These are phyloP conservation scores for Ceratobasidium sp. DNA, from an alignment of 1,284 basidiomycete species.

Conservation along the genomic window DNA sequence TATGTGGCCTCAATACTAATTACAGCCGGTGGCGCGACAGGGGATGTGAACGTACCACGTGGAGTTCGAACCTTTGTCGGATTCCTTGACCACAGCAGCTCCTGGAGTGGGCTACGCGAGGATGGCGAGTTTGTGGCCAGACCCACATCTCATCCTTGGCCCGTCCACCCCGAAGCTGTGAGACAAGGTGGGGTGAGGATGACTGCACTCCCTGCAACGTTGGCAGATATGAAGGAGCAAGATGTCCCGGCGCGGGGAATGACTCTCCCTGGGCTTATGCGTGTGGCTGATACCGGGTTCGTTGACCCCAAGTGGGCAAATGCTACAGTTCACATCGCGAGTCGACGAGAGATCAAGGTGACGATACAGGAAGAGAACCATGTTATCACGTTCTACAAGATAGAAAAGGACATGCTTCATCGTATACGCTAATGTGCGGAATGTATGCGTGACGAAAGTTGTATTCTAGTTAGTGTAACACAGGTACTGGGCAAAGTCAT, in stretches of 20 bases:
- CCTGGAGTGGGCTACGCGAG: slow-evolving; percentile 22
- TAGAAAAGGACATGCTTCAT: slow-evolving; percentile 32
- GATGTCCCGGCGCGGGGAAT: slow-evolving; percentile 30
- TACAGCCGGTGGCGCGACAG: background rate
- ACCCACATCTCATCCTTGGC: slow-evolving; percentile 33
- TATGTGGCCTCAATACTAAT: background rate
- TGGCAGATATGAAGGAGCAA: slow-evolving; percentile 26
- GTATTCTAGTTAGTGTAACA: background rate
- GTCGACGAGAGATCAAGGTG: slow-evolving; percentile 27
- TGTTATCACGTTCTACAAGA: slow-evolving; percentile 34
- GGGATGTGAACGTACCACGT: slow-evolving; percentile 32
- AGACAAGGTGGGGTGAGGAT: background rate
- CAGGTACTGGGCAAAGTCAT: no score
- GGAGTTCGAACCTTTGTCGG: slow-evolving; percentile 37
- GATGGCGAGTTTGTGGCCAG: slow-evolving; percentile 22
- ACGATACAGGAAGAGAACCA: slow-evolving; percentile 32
- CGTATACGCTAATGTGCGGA: background rate
- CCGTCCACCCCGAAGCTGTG: slow-evolving; percentile 4
- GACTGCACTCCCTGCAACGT: slow-evolving; percentile 1
- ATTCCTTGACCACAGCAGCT: slow-evolving; percentile 15
- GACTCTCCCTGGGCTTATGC: slow-evolving; percentile 37
- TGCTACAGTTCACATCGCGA: slow-evolving; percentile 25
- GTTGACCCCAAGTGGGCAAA: slow-evolving; percentile 40
- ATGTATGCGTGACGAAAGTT: slow-evolving; percentile 17
- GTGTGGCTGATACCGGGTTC: slow-evolving; percentile 34